Conservation (phyloP, 768 basidiomycete species). For the Auriscalpium vulgare region DNA sequence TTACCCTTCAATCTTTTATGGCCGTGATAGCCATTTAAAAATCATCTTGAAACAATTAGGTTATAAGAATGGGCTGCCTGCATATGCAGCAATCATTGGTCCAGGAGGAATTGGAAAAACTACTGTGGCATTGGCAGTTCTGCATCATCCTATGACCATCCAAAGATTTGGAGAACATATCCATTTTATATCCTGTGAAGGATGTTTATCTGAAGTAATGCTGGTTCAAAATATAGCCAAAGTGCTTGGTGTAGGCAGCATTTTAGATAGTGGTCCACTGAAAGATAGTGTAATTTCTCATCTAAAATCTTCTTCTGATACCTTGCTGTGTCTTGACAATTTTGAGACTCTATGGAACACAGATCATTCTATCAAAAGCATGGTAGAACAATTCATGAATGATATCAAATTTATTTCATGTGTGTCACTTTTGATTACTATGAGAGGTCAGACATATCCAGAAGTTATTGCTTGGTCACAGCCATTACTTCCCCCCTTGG, state of each 20-base stretch:
- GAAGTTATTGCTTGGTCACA: conserved; percentile 1
- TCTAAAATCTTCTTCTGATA: conserved; percentile 11
- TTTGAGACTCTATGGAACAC: conserved; percentile 33
- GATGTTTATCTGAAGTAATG: conserved; percentile 17
- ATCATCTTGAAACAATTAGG: neutral
- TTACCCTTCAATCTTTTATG: neutral
- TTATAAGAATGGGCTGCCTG: neutral
- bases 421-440: conserved; percentile 2
- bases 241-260: neutral
- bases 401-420: neutral
- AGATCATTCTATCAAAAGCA: neutral
- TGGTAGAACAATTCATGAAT: conserved; percentile 1
- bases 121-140: conserved; percentile 25
- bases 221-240: conserved; percentile 20
- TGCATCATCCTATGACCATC: conserved; percentile 17
- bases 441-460: conserved; percentile 1
- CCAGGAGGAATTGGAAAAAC: conserved; percentile 34
- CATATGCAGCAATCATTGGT: conserved; percentile 11
- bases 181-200: conserved; percentile 29
- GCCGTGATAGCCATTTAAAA: neutral
- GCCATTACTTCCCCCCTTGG: neutral
- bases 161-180: conserved; percentile 17
- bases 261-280: neutral
- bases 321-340: conserved; percentile 31
- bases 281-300: neutral